These are phyloP conservation scores for Globisporangium cylindrosporum DNA, from an alignment of 352 stramenopile species.

Conservation along the genomic window DNA sequence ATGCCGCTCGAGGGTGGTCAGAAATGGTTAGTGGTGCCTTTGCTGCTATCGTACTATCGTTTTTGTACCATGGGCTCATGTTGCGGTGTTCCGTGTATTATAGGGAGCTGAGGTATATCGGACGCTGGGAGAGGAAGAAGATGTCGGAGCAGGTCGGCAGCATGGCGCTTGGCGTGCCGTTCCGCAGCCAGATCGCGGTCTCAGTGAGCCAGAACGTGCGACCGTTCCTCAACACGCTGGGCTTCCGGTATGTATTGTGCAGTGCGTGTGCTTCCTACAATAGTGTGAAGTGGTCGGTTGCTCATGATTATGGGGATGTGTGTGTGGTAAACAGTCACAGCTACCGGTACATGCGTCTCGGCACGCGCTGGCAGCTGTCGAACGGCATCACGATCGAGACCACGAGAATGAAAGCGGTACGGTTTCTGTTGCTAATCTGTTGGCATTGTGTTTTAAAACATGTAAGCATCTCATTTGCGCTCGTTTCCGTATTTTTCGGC, in stretches of 20 bases:
- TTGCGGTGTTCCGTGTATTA: not conserved
- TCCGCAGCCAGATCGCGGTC: slow-evolving; percentile 80
- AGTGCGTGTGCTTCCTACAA: not conserved
- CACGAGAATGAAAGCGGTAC: slow-evolving; percentile 83
- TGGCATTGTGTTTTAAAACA: not conserved
- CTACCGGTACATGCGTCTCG: slow-evolving; percentile 82
- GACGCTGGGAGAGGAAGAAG: slow-evolving; percentile 85
- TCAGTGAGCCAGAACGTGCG: slow-evolving; percentile 82
- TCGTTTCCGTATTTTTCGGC: not conserved
- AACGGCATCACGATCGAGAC: slow-evolving; percentile 84
- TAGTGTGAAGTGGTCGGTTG: not conserved
- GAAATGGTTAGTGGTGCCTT: slow-evolving; percentile 51
- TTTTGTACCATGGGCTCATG: not conserved
- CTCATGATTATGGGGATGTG: slow-evolving; percentile 1
- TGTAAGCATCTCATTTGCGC: not conserved
- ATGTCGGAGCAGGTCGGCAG: slow-evolving; percentile 74
- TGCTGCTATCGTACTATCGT: not conserved
- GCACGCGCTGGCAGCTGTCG: slow-evolving; percentile 78
- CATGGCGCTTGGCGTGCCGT: slow-evolving; percentile 63
- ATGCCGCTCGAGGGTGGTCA: slow-evolving; percentile 72
- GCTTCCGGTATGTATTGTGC: slow-evolving; percentile 53
- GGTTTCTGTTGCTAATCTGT: not conserved
- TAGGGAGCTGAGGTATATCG: slow-evolving; percentile 83
- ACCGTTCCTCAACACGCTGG: slow-evolving; percentile 65
- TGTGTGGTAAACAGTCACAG: slow-evolving; percentile 43